phyloP scores from a whole-genome alignment of 2,329 filamentous ascomycete genomes.

The Blumeriella jaapii region DNA sequence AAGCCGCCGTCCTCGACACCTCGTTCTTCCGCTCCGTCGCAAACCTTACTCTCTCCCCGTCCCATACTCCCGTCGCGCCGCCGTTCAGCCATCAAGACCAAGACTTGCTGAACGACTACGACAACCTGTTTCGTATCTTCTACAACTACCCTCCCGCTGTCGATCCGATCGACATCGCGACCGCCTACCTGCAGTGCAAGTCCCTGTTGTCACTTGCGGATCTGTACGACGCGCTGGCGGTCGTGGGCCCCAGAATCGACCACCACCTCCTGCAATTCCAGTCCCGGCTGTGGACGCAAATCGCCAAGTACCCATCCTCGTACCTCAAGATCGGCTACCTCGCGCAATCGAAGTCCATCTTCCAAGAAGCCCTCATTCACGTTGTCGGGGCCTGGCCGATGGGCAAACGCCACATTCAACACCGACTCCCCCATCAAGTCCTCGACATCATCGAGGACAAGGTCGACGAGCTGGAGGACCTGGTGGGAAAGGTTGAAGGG shows the following conservation, averaged over 20 bases:
- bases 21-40: constrained; percentile 82
- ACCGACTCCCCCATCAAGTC: constrained; percentile 59
- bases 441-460: constrained; percentile 91
- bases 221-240: constrained; percentile 81
- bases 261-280: constrained; percentile 91
- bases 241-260: constrained; percentile 82
- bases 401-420: constrained; percentile 64
- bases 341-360: constrained; percentile 71
- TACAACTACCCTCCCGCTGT: constrained; percentile 83
- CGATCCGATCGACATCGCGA: constrained; percentile 78
- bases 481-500: constrained; percentile 67
- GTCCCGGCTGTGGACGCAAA: constrained; percentile 85
- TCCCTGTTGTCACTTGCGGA: constrained; percentile 80
- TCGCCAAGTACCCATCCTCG: constrained; percentile 87
- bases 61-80: constrained; percentile 36
- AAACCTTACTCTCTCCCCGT: constrained; percentile 50
- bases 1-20: constrained; percentile 51
- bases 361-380: constrained; percentile 80
- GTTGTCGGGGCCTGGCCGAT: constrained; percentile 90
- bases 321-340: constrained; percentile 86
- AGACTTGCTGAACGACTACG: constrained; percentile 81
- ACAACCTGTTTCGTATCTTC: constrained; percentile 90
- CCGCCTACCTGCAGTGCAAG: constrained; percentile 90
- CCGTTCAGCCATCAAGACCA: constrained; percentile 48
- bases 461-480: constrained; percentile 80